Evolutionary conservation across 352 stramenopile genomes (phyloP).

Genomic region (Pilasporangium apinafurcum): DNA sequence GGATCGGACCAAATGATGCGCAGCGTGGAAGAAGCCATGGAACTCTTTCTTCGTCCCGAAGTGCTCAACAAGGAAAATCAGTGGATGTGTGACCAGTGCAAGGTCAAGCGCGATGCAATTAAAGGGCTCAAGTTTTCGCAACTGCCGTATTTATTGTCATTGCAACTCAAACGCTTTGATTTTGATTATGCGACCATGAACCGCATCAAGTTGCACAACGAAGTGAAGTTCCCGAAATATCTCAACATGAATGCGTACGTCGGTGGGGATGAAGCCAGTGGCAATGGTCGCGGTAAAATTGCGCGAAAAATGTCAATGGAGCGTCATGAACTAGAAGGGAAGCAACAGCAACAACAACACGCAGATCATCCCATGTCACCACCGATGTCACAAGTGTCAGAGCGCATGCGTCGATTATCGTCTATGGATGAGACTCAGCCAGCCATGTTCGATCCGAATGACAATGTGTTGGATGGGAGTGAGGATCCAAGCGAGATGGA

Average conservation of each 20-base stretch:
- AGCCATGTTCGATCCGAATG: constrained; percentile 20
- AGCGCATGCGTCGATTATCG: constrained; percentile 39
- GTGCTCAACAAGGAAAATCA: constrained; percentile 88
- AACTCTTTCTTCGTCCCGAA: constrained; percentile 83
- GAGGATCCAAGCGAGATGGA: constrained; percentile 18
- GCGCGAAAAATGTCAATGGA: constrained; percentile 86
- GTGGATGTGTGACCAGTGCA: constrained; percentile 81
- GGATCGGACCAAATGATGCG: constrained; percentile 81
- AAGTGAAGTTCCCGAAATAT: constrained; percentile 87
- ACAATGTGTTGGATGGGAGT: constrained; percentile 6
- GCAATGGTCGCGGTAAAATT: constrained; percentile 39
- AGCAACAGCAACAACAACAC: constrained; percentile 6
- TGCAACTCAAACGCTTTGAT: constrained; percentile 90
- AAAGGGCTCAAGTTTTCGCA: constrained; percentile 88
- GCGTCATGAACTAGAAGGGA: constrained; percentile 60
- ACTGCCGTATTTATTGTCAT: constrained; percentile 83
- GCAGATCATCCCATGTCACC: constrained; percentile 1
- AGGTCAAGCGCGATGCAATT: constrained; percentile 84
- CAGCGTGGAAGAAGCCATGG: constrained; percentile 82
- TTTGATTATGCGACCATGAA: constrained; percentile 90
- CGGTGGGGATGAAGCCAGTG: constrained; percentile 35
- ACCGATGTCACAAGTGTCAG: constrained; percentile 5
- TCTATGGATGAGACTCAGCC: constrained; percentile 72
- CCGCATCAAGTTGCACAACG: constrained; percentile 82
- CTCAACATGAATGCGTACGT: constrained; percentile 88